A percentile compares a stretch with the other conserved stretches of the same genome.
Evolutionary conservation across 257 asterid genomes (phyloP).

Genomic region (Solanum chiquidenum): DNA sequence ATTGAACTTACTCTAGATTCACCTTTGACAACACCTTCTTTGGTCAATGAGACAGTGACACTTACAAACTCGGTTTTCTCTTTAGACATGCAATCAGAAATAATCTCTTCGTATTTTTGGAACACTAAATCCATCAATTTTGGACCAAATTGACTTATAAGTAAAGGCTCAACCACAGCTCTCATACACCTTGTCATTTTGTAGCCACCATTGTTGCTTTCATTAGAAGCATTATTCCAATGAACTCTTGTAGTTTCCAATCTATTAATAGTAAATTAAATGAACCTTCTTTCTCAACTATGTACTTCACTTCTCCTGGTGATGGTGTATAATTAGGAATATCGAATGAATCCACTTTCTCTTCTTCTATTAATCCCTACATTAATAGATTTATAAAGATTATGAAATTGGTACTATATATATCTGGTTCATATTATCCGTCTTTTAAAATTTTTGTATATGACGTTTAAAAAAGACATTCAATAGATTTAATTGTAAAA

Average conservation of each 20-base stretch:
- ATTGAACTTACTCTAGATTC: neutral
- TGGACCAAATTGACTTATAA: slow-evolving; percentile 40
- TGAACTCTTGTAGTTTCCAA: slow-evolving; percentile 26
- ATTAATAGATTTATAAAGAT: neutral
- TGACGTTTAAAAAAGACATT: no score
- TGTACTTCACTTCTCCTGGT: slow-evolving; percentile 21
- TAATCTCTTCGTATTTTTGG: slow-evolving; percentile 10
- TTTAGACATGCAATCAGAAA: slow-evolving; percentile 9
- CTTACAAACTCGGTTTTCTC: slow-evolving; percentile 4
- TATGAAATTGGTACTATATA: neutral
- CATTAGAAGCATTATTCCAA: slow-evolving; percentile 31
- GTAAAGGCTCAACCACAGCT: slow-evolving; percentile 55
- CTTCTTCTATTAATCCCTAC: slow-evolving; percentile 41
- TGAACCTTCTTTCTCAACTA: slow-evolving; percentile 45
- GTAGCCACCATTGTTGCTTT: slow-evolving; percentile 15
- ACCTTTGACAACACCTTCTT: neutral
- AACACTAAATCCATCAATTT: slow-evolving; percentile 31
- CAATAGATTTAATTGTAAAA: neutral
- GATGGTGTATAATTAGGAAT: slow-evolving; percentile 54
- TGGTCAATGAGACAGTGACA: slow-evolving; percentile 2
- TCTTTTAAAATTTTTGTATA: neutral
- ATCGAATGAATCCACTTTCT: slow-evolving; percentile 39
- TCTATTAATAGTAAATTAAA: slow-evolving; percentile 29
- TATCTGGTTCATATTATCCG: neutral
- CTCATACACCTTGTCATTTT: slow-evolving; percentile 44